These are phyloP conservation scores for Haplographium delicatum DNA, from an alignment of 495 filamentous ascomycete genomes.

Conservation along the genomic window DNA sequence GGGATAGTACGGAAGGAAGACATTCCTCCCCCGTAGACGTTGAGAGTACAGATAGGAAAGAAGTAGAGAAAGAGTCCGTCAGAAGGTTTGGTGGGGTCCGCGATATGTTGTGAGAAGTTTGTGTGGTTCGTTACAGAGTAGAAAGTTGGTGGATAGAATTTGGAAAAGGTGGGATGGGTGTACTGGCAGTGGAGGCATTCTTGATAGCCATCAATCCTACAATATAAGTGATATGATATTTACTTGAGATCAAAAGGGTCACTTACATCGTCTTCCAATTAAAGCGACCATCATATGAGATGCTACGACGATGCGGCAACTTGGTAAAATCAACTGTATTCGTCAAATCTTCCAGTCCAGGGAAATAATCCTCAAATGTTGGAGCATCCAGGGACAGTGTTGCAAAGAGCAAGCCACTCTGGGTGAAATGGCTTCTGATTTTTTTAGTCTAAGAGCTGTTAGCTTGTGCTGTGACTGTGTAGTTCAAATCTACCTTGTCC, in stretches of 20 bases:
- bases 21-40: conserved; percentile 59
- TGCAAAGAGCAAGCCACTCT: conserved; percentile 50
- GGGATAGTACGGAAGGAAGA: conserved; percentile 55
- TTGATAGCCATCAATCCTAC: conserved; percentile 56
- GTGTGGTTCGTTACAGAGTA: conserved; percentile 51
- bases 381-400: conserved; percentile 46
- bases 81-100: conserved; percentile 44
- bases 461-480: conserved; percentile 23
- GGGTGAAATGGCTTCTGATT: conserved; percentile 39
- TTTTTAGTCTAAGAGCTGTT: conserved; percentile 3
- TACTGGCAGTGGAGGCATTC: conserved; percentile 62
- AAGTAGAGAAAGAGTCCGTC: conserved; percentile 49
- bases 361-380: conserved; percentile 52
- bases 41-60: conserved; percentile 56
- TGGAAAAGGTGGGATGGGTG: conserved; percentile 55
- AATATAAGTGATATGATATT: conserved; percentile 1
- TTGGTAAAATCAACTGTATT: conserved; percentile 52
- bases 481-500: conserved; percentile 12
- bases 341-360: conserved; percentile 45
- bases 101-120: conserved; percentile 55
- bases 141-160: conserved; percentile 54
- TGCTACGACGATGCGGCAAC: conserved; percentile 49
- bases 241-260: no score
- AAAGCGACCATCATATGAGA: conserved; percentile 52
- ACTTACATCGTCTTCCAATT: conserved; percentile 61